Evolutionary conservation across 768 basidiomycete genomes (phyloP).

Genomic region (Glaciozyma antarctica): DNA sequence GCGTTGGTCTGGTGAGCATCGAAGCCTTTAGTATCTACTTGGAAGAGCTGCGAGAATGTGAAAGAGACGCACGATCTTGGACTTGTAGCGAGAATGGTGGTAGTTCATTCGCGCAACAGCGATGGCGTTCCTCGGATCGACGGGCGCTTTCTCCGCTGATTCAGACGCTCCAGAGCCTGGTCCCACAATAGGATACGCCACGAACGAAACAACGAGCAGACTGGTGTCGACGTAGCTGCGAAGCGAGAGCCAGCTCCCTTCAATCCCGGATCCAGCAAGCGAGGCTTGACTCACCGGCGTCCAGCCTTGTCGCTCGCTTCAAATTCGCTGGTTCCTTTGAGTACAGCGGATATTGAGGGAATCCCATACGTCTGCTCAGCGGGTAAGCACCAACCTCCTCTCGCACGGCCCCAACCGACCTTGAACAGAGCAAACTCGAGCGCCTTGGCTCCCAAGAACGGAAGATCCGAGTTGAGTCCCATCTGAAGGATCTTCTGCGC

Average conservation of each 20-base stretch:
- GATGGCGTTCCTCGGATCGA: neutral
- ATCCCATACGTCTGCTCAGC: neutral
- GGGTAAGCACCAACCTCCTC: neutral
- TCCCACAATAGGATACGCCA: neutral
- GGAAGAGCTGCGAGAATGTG: neutral
- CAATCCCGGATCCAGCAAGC: too few species aligned
- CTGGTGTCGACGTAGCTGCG: neutral
- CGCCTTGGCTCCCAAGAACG: neutral
- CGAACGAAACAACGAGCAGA: neutral
- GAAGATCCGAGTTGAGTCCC: neutral
- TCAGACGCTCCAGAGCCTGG: neutral
- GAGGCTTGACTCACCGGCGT: neutral
- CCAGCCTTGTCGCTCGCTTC: neutral
- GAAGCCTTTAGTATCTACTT: neutral
- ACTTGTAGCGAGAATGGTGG: neutral
- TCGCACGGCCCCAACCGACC: too few species aligned
- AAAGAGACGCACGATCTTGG: neutral
- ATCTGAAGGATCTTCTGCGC: neutral
- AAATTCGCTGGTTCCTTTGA: neutral
- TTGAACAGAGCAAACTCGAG: neutral
- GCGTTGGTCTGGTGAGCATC: neutral
- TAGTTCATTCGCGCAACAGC: neutral
- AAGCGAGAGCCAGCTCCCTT: neutral
- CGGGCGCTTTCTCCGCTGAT: neutral
- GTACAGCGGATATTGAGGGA: neutral